Conservation (phyloP, 2,329 filamentous ascomycete genomes). For the Aspergillus amoenus region DNA sequence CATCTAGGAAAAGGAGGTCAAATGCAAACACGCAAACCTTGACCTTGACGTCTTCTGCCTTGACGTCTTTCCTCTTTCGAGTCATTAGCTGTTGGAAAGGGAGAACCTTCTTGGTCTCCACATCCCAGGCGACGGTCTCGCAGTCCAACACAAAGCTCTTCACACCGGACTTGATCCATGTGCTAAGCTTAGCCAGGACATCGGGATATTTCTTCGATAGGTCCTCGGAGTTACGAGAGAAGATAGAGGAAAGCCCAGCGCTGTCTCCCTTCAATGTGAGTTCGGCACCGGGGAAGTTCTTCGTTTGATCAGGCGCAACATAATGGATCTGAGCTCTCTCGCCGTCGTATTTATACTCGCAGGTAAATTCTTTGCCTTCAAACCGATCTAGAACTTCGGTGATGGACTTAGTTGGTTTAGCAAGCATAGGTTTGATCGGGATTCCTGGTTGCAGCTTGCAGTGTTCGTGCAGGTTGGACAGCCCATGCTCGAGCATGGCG, state of each 20-base stretch:
- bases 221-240: slow-evolving; percentile 96
- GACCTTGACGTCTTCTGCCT: slow-evolving; percentile 90
- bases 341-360: slow-evolving; percentile 98
- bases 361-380: slow-evolving; percentile 92
- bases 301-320: slow-evolving; percentile 74
- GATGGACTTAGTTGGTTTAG: slow-evolving; percentile 96
- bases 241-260: slow-evolving; percentile 82
- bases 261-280: slow-evolving; percentile 64
- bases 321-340: slow-evolving; percentile 99
- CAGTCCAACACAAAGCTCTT: slow-evolving; percentile 98
- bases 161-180: slow-evolving; percentile 86
- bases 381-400: slow-evolving; percentile 97
- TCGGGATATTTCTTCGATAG: slow-evolving; percentile 97
- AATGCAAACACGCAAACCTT: slow-evolving; percentile 98
- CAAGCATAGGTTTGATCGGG: slow-evolving; percentile 96
- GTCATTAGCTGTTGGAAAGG: slow-evolving; percentile 99
- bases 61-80: slow-evolving; percentile 94
- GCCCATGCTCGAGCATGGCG: slow-evolving; percentile 80
- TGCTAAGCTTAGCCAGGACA: slow-evolving; percentile 80
- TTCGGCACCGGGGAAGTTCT: slow-evolving; percentile 65
- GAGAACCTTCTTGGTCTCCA: slow-evolving; percentile 89
- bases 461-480: slow-evolving; percentile 75
- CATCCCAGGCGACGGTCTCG: slow-evolving; percentile 96
- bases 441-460: slow-evolving; percentile 93
- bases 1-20: slow-evolving; percentile 90